Evolutionary conservation across 306 rosid species (phyloP).

Genomic region (Lathyrus sativus): DNA sequence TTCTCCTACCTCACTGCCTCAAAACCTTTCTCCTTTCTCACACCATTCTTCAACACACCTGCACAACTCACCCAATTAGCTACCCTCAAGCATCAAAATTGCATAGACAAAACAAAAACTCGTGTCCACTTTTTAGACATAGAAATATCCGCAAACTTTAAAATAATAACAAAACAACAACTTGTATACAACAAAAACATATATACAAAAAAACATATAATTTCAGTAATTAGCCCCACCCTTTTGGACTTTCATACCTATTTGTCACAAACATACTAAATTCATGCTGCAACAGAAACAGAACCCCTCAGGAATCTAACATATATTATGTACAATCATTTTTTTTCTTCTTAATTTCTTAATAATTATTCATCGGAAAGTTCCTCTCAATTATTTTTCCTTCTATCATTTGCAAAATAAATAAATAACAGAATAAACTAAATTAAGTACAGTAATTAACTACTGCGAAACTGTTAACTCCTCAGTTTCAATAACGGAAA

Average conservation of each 20-base stretch:
- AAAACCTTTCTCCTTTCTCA: conserved; percentile 67
- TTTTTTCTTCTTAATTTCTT: neutral
- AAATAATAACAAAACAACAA: conserved; percentile 7
- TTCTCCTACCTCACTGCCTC: conserved; percentile 58
- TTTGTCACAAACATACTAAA: neutral
- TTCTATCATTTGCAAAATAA: neutral
- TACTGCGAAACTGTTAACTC: neutral
- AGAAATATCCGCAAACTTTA: conserved; percentile 29
- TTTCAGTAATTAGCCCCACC: conserved; percentile 36
- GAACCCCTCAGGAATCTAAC: conserved; percentile 22
- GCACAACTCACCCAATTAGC: conserved; percentile 55
- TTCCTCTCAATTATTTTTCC: conserved; percentile 32
- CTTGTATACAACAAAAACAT: conserved; percentile 12
- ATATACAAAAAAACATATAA: neutral
- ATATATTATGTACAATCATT: conserved; percentile 7
- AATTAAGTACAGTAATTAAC: neutral
- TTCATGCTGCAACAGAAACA: conserved; percentile 2
- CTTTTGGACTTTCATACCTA: conserved; percentile 30
- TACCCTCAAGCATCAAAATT: conserved; percentile 41
- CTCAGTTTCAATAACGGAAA: conserved; percentile 34
- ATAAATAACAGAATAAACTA: conserved; percentile 22
- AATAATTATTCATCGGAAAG: conserved; percentile 30
- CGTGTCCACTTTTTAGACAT: conserved; percentile 2
- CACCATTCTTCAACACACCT: conserved; percentile 73
- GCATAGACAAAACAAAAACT: conserved; percentile 14